A percentile compares a stretch with the other conserved stretches of the same genome.
These are phyloP conservation scores for Arabidopsis arenosa DNA, from an alignment of 345 rosid species.

Conservation along the genomic window DNA sequence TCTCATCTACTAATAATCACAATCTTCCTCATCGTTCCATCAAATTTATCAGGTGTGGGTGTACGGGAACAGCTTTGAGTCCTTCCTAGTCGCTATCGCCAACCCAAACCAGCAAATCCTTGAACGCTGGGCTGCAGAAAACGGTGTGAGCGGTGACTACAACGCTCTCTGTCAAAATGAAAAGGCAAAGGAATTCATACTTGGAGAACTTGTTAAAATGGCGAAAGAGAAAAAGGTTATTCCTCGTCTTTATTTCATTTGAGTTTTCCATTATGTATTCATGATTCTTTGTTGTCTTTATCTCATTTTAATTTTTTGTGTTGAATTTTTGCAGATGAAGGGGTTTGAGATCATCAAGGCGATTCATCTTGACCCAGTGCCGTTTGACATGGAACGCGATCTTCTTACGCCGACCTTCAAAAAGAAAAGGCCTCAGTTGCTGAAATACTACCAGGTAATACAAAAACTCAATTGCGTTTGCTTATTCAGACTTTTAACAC, in stretches of 20 bases:
- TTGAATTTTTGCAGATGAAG: slow-evolving; percentile 61
- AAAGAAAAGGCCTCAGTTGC: slow-evolving; percentile 88
- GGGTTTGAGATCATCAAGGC: slow-evolving; percentile 80
- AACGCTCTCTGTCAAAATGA: slow-evolving; percentile 62
- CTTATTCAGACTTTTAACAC: background rate
- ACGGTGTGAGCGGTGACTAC: slow-evolving; percentile 63
- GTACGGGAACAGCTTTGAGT: slow-evolving; percentile 87
- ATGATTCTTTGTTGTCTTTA: background rate
- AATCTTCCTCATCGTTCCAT: slow-evolving; percentile 18
- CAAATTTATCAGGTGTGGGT: slow-evolving; percentile 70
- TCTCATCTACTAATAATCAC: slow-evolving; percentile 7
- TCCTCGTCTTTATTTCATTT: background rate
- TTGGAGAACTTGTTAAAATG: slow-evolving; percentile 66
- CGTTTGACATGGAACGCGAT: slow-evolving; percentile 78
- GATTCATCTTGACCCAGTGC: slow-evolving; percentile 79
- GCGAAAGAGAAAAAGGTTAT: slow-evolving; percentile 79
- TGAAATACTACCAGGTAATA: slow-evolving; percentile 76
- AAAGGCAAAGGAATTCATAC: slow-evolving; percentile 64
- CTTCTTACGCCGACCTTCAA: slow-evolving; percentile 89
- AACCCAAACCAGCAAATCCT: slow-evolving; percentile 74
- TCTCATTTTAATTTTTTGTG: background rate
- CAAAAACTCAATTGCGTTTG: background rate
- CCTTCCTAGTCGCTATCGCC: slow-evolving; percentile 71
- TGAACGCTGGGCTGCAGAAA: slow-evolving; percentile 70
- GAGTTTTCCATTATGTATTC: background rate